Conservation (phyloP, 2,329 filamentous ascomycete species). For the Cercospora canescens region DNA sequence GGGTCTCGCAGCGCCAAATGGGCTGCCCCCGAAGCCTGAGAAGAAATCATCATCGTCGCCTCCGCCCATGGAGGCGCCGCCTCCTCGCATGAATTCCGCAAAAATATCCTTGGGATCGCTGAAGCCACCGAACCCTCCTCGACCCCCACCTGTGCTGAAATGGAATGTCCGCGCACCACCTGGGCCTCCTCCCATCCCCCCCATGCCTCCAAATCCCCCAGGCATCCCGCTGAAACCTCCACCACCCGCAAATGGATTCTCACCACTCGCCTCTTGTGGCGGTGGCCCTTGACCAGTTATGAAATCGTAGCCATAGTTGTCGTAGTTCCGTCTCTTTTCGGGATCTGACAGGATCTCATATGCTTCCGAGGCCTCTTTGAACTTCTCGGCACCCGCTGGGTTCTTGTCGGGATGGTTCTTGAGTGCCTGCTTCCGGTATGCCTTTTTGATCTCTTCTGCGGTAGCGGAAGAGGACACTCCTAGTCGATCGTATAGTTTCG, state of each 20-base stretch:
- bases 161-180: slow-evolving; percentile 59
- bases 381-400: slow-evolving; percentile 82
- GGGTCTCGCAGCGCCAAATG: slow-evolving; percentile 40
- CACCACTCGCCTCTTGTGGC: slow-evolving; percentile 57
- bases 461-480: slow-evolving; percentile 74
- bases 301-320: slow-evolving; percentile 92
- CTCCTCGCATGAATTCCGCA: slow-evolving; percentile 72
- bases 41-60: slow-evolving; percentile 54
- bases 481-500: slow-evolving; percentile 89
- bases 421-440: slow-evolving; percentile 83
- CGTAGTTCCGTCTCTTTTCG: slow-evolving; percentile 94
- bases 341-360: slow-evolving; percentile 98
- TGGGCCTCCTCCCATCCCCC: slow-evolving; percentile 52
- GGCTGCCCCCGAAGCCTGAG: slow-evolving; percentile 45
- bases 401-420: slow-evolving; percentile 95
- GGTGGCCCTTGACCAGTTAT: slow-evolving; percentile 50
- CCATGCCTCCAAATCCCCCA: slow-evolving; percentile 56
- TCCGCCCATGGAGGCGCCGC: slow-evolving; percentile 50
- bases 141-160: slow-evolving; percentile 60
- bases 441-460: slow-evolving; percentile 97
- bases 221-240: slow-evolving; percentile 59
- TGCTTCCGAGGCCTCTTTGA: slow-evolving; percentile 96
- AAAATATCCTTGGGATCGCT: slow-evolving; percentile 83
- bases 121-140: slow-evolving; percentile 71
- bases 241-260: slow-evolving; percentile 42